phyloP scores from a whole-genome alignment of 371 early-diverging fungal species.

The Fennellomyces sp. region DNA sequence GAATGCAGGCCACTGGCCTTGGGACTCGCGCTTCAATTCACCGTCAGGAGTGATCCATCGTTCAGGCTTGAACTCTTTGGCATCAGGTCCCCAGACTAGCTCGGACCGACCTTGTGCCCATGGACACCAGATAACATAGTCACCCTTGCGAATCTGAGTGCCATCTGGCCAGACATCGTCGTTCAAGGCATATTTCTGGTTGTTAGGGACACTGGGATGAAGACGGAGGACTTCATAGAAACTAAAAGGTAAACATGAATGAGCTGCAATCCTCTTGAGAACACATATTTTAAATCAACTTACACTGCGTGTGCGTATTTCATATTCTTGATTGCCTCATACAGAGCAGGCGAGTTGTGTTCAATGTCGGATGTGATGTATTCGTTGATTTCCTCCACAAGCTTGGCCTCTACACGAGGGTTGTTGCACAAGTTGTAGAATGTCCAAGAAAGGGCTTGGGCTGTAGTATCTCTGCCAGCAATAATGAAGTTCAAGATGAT shows the following conservation, averaged over 20 bases:
- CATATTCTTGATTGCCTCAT: slow-evolving; percentile 51
- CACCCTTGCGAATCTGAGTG: slow-evolving; percentile 58
- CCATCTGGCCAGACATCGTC: slow-evolving; percentile 78
- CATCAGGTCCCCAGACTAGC: slow-evolving; percentile 64
- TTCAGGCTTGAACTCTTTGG: slow-evolving; percentile 58
- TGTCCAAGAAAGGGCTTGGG: slow-evolving; percentile 72
- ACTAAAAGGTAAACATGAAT: not conserved
- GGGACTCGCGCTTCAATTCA: slow-evolving; percentile 26
- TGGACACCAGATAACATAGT: slow-evolving; percentile 50
- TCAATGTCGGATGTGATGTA: slow-evolving; percentile 31
- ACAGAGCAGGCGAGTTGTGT: slow-evolving; percentile 36
- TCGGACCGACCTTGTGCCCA: slow-evolving; percentile 59
- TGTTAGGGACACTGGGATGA: slow-evolving; percentile 72
- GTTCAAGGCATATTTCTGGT: slow-evolving; percentile 63
- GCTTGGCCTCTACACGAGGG: slow-evolving; percentile 45
- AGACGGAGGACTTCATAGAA: slow-evolving; percentile 70
- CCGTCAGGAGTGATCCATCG: slow-evolving; percentile 53
- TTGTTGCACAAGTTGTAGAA: slow-evolving; percentile 52
- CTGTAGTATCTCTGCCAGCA: slow-evolving; percentile 75
- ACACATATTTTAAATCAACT: slow-evolving; percentile 42
- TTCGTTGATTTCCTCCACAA: slow-evolving; percentile 47
- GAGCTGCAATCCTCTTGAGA: slow-evolving; percentile 15
- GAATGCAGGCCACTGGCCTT: slow-evolving; percentile 47
- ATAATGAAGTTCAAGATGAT: slow-evolving; percentile 54
- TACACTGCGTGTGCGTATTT: slow-evolving; percentile 34